Evolutionary conservation across 139 green algal species (phyloP), one percentile per base, ranked within the genome.

Genomic region (Volvox africanus): DNA sequence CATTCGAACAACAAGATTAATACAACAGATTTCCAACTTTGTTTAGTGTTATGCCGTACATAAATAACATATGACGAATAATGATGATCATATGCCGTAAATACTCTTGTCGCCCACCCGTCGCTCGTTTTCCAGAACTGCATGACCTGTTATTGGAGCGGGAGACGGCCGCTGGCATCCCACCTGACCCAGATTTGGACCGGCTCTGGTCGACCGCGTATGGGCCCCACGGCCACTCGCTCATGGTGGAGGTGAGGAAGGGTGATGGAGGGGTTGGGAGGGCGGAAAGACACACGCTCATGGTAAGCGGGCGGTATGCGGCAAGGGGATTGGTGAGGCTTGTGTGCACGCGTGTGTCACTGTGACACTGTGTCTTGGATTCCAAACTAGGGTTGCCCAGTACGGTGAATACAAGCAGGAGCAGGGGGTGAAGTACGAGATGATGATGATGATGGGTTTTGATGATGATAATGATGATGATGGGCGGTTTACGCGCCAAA

Each of bases 321-420:
- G 73, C 14, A 36, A 96, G 21, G 94, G 96, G 92, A 67, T 94
- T 97, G 92, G 61, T 96, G 36, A 86, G 94, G 16, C 9, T 55
- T 55, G 44, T 55, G 44, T 55, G 69, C 88, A 97, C 78, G 94
- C 80, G 61, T 96, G 96, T n/a, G n/a, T n/a, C n/a, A n/a, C n/a
- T n/a, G n/a, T n/a, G n/a, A n/a, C n/a, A n/a, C n/a, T n/a, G n/a
- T n/a, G n/a, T n/a, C n/a, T n/a, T n/a, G n/a, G n/a, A n/a, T n/a
- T n/a, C n/a, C n/a, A n/a, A n/a, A n/a, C n/a, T n/a, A n/a, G n/a
- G n/a, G n/a, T n/a, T n/a, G n/a, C n/a, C n/a, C n/a, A n/a, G n/a
- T n/a, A n/a, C n/a, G n/a, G n/a, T n/a, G n/a, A n/a, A n/a, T n/a
- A n/a, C n/a, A n/a, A n/a, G n/a, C n/a, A n/a, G n/a, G n/a, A n/a